Base-by-base conservation (phyloP, 1,139 yeast genomes). In the Hyphopichia burtonii region DNA sequence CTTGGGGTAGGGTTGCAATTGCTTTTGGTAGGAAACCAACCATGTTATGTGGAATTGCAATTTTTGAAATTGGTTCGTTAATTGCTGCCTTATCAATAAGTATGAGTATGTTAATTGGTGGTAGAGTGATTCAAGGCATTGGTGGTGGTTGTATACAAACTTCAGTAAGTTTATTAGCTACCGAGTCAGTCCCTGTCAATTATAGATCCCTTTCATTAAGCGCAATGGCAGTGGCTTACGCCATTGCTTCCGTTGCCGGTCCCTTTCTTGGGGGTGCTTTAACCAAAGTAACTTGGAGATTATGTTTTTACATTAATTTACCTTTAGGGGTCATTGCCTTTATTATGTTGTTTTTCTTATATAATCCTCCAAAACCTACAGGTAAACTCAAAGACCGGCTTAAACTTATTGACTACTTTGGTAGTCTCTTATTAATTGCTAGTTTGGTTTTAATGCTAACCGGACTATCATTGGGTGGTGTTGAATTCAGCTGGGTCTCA, bases 131-230 rank as follows among this genome's bases (percentile, higher is more conserved):
- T 30, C 82, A 83, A 41, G 94, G 94, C 41, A 55, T 81, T 37
- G 94, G 93, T 14, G 90, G 85, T 7, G 86, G 88, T 31, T 86
- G 87, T 10, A 73, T 83, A 35, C 81, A 79, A 50, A 70, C 83
- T 1, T 65, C 83, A 66, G 79, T 76, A 9, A 69, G 76, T 45
- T 77, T 83, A 30, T 76, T 84, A 38, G 65, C 79, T 16, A 74
- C 85, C 3, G 64, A 84, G 49, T 60, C 80, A 11, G 82, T 82
- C 0, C 81, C 86, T 1, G 75, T 83, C 10, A 65, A 75, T 14
- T 71, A 71, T 50, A 65, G 91, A 38, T 75, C 87, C 0, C 52
- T 79, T 32, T 45, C 56, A 8, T 47, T 58, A 38, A 47, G 56
- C 16, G 36, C 54, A 28, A 47, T 56, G 35, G 61, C 57, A 1